phyloP scores from a whole-genome alignment of 2,329 filamentous ascomycete species.

The Microcera coccophila region DNA sequence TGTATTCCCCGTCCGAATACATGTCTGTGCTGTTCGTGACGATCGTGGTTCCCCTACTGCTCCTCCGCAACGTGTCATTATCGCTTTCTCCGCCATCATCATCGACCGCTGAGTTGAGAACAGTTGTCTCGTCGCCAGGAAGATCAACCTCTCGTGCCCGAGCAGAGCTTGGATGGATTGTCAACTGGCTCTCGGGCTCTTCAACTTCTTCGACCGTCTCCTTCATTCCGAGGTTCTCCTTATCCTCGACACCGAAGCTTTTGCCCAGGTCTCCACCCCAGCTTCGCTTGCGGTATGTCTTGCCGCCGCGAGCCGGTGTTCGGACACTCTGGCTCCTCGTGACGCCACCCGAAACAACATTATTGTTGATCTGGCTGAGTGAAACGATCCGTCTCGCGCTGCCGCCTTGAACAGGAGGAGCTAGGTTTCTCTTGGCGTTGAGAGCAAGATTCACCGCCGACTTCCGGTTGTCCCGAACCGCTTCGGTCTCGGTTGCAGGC shows the following conservation, averaged over 20 bases:
- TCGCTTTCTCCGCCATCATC: conserved; percentile 44
- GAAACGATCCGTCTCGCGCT: conserved; percentile 79
- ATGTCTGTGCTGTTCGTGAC: conserved; percentile 32
- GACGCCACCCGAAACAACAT: conserved; percentile 60
- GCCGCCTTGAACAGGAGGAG: conserved; percentile 45
- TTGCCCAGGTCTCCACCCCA: conserved; percentile 57
- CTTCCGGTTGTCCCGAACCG: conserved; percentile 24
- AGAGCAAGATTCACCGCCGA: conserved; percentile 53
- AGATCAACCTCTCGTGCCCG: conserved; percentile 17
- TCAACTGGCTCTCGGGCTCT: conserved; percentile 27
- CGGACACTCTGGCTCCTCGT: conserved; percentile 77
- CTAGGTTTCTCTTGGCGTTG: conserved; percentile 47
- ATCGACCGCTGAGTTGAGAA: conserved; percentile 15
- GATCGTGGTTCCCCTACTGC: conserved; percentile 47
- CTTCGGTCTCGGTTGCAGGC: conserved; percentile 26
- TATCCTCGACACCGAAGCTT: conserved; percentile 52
- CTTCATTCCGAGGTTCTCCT: conserved; percentile 61
- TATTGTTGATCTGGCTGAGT: conserved; percentile 82
- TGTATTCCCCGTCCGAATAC: conserved; percentile 38
- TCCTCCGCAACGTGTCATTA: conserved; percentile 46
- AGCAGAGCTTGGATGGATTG: not conserved
- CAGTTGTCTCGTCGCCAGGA: conserved; percentile 25
- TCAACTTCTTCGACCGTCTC: conserved; percentile 59
- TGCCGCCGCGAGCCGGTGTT: conserved; percentile 44
- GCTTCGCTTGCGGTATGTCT: conserved; percentile 61